These are phyloP conservation scores for Citrus reticulata DNA, from an alignment of 345 rosid species.

Conservation along the genomic window DNA sequence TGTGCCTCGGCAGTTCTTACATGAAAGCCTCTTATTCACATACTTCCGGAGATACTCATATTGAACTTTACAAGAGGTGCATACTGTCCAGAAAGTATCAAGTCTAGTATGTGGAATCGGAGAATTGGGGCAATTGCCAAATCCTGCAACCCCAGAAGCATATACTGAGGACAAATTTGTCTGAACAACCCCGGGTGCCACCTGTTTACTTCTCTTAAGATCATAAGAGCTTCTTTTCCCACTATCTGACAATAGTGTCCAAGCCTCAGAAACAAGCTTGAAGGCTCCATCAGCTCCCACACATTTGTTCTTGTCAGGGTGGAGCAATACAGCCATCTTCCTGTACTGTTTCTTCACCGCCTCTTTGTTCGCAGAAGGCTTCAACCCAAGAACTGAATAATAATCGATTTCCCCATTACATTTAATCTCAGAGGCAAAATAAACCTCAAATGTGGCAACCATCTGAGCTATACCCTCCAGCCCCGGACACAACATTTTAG, in stretches of 20 bases:
- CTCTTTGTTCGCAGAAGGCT: conserved; percentile 80
- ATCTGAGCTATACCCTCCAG: conserved; percentile 89
- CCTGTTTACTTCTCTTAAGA: conserved; percentile 40
- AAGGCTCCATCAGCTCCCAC: conserved; percentile 98
- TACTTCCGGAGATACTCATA: conserved; percentile 96
- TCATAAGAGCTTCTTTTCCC: conserved; percentile 65
- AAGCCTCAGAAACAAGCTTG: conserved; percentile 91
- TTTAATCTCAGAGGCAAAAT: conserved; percentile 69
- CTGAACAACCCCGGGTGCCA: conserved; percentile 33
- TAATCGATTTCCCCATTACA: conserved; percentile 69
- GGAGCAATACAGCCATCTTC: conserved; percentile 92
- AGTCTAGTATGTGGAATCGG: conserved; percentile 51
- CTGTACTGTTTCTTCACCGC: conserved; percentile 87
- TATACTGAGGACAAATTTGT: conserved; percentile 42
- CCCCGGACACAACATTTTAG: conserved; percentile 70
- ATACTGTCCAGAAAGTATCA: conserved; percentile 97
- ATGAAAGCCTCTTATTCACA: conserved; percentile 91
- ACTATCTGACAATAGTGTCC: conserved; percentile 73
- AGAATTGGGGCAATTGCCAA: conserved; percentile 44
- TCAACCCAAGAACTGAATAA: conserved; percentile 83
- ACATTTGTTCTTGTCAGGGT: conserved; percentile 91
- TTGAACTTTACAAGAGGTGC: conserved; percentile 98
- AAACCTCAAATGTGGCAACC: conserved; percentile 93
- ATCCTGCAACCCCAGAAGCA: conserved; percentile 41
- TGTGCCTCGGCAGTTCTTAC: conserved; percentile 97